These are phyloP conservation scores for Fusarium sp. DNA, from an alignment of 2,329 filamentous ascomycete species.

Conservation along the genomic window DNA sequence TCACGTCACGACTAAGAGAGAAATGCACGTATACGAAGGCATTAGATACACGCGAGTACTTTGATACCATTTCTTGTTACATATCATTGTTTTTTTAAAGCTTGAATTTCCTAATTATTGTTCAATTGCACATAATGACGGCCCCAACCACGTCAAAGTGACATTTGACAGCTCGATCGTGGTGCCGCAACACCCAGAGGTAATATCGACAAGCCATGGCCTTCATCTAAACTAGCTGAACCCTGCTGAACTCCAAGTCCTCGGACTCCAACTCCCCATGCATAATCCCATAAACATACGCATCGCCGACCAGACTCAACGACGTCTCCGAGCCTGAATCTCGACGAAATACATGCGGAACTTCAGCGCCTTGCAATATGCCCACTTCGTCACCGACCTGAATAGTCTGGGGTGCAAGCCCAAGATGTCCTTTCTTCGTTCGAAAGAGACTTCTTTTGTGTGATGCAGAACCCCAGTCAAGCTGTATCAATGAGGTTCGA, in stretches of 20 bases:
- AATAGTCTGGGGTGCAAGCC: background rate
- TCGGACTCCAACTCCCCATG: background rate
- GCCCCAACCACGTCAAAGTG: background rate
- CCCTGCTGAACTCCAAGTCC: background rate
- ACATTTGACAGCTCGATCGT: background rate
- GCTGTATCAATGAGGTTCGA: background rate
- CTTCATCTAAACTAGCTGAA: background rate
- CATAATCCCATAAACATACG: background rate
- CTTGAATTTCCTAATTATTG: background rate
- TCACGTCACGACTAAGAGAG: background rate
- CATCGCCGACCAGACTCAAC: background rate
- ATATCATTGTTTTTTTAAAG: background rate
- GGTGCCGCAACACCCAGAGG: background rate
- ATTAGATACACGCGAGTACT: background rate
- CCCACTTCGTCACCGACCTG: background rate
- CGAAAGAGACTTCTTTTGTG: background rate
- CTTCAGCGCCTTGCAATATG: background rate
- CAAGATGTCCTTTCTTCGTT: background rate
- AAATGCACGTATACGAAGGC: background rate
- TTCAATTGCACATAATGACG: background rate
- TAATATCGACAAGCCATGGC: fast-evolving
- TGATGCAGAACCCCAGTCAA: background rate
- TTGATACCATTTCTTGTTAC: background rate
- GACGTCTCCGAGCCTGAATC: background rate
- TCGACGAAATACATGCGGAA: background rate